A percentile compares a stretch with the other conserved stretches of the same genome.
These are phyloP conservation scores for Linum trigynum DNA, from an alignment of 345 rosid genomes.

Conservation along the genomic window DNA sequence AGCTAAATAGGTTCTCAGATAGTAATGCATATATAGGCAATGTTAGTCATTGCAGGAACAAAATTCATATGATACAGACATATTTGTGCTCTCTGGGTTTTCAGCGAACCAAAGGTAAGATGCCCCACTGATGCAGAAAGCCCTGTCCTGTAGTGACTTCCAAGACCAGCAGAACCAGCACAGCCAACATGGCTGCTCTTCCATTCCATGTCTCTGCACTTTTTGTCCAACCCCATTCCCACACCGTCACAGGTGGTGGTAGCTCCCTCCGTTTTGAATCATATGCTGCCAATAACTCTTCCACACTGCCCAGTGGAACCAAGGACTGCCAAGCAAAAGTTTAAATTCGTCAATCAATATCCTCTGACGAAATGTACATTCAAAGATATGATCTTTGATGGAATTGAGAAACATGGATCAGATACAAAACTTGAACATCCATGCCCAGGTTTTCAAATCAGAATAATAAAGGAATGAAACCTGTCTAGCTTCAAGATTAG, in stretches of 20 bases:
- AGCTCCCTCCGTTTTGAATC: conserved; percentile 89
- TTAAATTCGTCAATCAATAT: conserved; percentile 8
- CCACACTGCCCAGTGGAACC: conserved; percentile 90
- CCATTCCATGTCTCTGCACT: conserved; percentile 99
- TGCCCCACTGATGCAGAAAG: conserved; percentile 87
- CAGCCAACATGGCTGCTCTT: conserved; percentile 96
- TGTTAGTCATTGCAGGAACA: neutral
- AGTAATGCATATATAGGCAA: no score
- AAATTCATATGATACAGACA: conserved; percentile 13
- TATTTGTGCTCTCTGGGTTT: neutral
- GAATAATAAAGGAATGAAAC: conserved; percentile 20
- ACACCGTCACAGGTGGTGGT: conserved; percentile 79
- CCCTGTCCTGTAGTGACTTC: conserved; percentile 95
- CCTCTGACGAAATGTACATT: neutral
- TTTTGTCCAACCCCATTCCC: conserved; percentile 99
- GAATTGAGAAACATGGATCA: neutral
- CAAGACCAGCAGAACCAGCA: conserved; percentile 63
- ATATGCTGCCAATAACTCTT: conserved; percentile 76
- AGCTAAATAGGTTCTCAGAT: no score
- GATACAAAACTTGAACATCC: no score
- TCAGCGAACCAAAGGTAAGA: conserved; percentile 54
- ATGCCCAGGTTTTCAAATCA: no score
- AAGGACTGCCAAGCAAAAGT: conserved; percentile 49
- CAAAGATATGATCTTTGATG: neutral
- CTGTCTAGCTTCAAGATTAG: conserved; percentile 98